Percentiles rank a stretch among this genome's conserved stretches.
Conservation (phyloP, 257 asterid genomes). For the Solanum rostratum region DNA sequence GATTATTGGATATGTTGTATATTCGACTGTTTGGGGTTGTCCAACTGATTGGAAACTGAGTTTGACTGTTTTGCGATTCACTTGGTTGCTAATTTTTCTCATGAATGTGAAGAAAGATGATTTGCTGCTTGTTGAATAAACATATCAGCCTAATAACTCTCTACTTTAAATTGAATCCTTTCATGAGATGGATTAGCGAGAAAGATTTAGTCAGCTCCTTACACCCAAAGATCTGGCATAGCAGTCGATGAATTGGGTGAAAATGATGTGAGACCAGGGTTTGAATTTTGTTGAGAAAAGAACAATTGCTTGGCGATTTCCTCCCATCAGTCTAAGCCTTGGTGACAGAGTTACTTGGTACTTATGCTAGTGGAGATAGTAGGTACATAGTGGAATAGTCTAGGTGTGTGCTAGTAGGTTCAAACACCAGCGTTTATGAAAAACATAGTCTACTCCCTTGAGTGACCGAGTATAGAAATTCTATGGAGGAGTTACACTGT, state of each 20-base stretch:
- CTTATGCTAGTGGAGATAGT: neutral
- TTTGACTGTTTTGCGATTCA: neutral
- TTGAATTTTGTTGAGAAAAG: neutral
- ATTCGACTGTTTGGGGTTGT: neutral
- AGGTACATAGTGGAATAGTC: neutral
- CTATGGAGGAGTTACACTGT: neutral
- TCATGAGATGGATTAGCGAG: neutral
- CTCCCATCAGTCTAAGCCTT: neutral
- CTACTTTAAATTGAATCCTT: neutral
- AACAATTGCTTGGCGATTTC: neutral
- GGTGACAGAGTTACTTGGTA: neutral
- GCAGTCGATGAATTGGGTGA: neutral
- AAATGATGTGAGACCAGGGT: neutral
- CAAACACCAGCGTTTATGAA: neutral
- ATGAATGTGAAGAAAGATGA: neutral
- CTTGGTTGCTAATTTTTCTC: neutral
- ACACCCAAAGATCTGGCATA: neutral
- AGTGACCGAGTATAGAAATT: neutral
- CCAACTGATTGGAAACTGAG: neutral
- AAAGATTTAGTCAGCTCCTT: neutral
- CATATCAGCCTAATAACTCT: neutral
- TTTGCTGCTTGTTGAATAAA: neutral
- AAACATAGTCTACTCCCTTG: neutral
- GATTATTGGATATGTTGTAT: neutral
- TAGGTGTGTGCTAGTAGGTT: neutral